Evolutionary conservation across 129 eudicot species (phyloP), one percentile per base, ranked within the genome.

Genomic region (Rutidosis leptorrhynchoides): DNA sequence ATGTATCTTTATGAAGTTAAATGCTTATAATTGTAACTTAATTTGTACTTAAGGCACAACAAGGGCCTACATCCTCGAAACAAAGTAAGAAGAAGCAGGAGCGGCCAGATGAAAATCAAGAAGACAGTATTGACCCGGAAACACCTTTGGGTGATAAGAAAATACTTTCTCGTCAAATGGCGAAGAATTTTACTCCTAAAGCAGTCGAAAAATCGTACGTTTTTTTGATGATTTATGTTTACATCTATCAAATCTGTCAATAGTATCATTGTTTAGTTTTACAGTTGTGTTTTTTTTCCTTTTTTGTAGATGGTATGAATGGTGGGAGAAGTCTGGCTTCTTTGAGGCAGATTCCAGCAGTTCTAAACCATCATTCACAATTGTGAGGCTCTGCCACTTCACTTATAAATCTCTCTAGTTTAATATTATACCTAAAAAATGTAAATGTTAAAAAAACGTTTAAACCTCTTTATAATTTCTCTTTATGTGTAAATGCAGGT

Each of bases 141-240:
- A 94, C 99, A 56, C 85, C 88, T 65, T 45, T 49, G 7, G 99
- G 99, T 46, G 83, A 94, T 71, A 94, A 94, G 85, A 94, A 94
- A 81, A 80, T 46, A 16, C 85, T 94, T 23, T 82, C 99, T 26
- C 62, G 63, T 49, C 80, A 84, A 57, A 94, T 94, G 99, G 95
- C 99, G 16, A 83, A 81, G 70, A 77, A 85, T 62, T 94, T 74
- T 78, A 74, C 79, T 75, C 97, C 99, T 20, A 81, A 30, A 68
- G 84, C 88, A 25, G 99, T 94, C n/a, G 99, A 94, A 82, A 84
- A 84, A 76, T 80, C 85, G 99, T 94, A 76, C 67, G 95, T 78
- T 64, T 65, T 65, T 17, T 9, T 10, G 4, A 45, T 63, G 51
- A 22, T 3, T 22, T 60, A 12, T 26, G 23, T 17, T 23, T 24